Conservation (phyloP, 31 red algal genomes). For the Asparagopsis taxiformis region DNA sequence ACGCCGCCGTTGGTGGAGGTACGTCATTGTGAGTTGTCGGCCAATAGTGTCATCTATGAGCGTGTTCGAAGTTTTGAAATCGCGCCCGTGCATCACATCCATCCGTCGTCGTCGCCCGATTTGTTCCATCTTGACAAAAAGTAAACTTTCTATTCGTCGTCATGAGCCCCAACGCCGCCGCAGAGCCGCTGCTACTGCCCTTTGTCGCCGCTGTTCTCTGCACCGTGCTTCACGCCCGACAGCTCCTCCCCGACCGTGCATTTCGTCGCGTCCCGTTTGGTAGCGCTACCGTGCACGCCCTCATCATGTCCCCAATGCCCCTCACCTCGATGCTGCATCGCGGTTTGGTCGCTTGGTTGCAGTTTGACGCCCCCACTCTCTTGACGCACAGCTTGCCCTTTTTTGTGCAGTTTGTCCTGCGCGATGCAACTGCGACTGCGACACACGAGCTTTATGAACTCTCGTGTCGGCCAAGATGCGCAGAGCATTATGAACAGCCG, state of each 20-base stretch:
- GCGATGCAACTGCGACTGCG: no score
- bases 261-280: background rate
- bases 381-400: no score
- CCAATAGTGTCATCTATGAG: background rate
- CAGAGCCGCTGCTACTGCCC: background rate
- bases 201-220: background rate
- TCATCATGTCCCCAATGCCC: background rate
- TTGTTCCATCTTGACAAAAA: background rate
- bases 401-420: no score
- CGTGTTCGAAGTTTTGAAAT: constrained; percentile 2
- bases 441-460: no score
- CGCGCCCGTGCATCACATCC: background rate
- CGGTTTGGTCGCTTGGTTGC: background rate
- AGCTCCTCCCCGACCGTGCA: background rate
- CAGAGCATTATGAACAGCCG: no score
- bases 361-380: background rate
- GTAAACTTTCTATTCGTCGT: background rate
- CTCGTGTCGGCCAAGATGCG: no score
- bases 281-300: background rate
- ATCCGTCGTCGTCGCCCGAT: background rate
- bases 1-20: background rate
- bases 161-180: background rate
- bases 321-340: background rate
- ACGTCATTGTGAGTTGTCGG: background rate
- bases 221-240: background rate